Evolutionary conservation across 73 alveolate species (phyloP), one percentile per base, ranked within the genome.

Genomic region (Paraurostyla sp.): DNA sequence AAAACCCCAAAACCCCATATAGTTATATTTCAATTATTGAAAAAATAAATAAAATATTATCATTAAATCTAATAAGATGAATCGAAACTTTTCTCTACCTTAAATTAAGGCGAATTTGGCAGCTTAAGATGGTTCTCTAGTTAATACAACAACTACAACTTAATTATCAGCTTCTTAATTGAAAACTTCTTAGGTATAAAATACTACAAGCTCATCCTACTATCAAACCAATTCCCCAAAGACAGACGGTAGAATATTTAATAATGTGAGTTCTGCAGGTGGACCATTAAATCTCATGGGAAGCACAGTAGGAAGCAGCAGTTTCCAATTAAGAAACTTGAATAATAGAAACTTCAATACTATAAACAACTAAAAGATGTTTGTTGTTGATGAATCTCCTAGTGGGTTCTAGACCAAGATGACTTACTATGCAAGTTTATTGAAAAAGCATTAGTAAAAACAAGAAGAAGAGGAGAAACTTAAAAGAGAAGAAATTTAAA

Each of bases 1-100:
- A n/a, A n/a, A n/a, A n/a, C n/a, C n/a, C n/a, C n/a, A n/a, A n/a
- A n/a, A n/a, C n/a, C n/a, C n/a, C n/a, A n/a, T n/a, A n/a, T n/a
- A n/a, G n/a, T n/a, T n/a, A n/a, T n/a, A n/a, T n/a, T n/a, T n/a
- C n/a, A n/a, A n/a, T n/a, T n/a, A n/a, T n/a, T n/a, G n/a, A n/a
- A n/a, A n/a, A n/a, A n/a, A n/a, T n/a, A n/a, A n/a, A n/a, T n/a
- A n/a, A n/a, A n/a, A n/a, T n/a, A n/a, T n/a, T n/a, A n/a, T n/a
- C n/a, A n/a, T n/a, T n/a, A n/a, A n/a, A n/a, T 45, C 57, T 45
- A 45, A 45, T 13, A 65, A 65, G 46, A 65, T 65, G 82, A 65
- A 65, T 65, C 41, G 82, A 18, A 65, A 65, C 58, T 65, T 65
- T 65, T 65, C 82, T 20, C 82, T 65, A 4, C 82, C 82, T 11